Evolutionary conservation across 495 filamentous ascomycete genomes (phyloP).

Genomic region (Friedmanniomyces endolithicus): DNA sequence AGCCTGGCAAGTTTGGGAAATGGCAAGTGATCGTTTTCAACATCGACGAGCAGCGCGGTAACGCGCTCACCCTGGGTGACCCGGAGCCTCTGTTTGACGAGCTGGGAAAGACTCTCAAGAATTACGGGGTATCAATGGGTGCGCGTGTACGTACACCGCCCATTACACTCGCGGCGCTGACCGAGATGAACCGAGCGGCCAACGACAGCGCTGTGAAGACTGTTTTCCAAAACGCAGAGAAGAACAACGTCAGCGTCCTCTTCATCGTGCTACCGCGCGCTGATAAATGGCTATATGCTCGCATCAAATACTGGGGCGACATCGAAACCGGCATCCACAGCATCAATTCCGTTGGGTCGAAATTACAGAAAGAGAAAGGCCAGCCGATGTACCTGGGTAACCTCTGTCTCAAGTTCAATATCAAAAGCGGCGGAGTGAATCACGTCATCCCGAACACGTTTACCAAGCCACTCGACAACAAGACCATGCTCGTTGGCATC

Average conservation of each 20-base stretch:
- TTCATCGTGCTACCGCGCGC: conserved; percentile 49
- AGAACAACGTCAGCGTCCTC: conserved; percentile 35
- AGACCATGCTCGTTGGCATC: conserved; percentile 75
- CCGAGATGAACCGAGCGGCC: not conserved
- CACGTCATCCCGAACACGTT: conserved; percentile 46
- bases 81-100: conserved; percentile 1
- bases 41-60: not conserved
- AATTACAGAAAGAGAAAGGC: conserved; percentile 34
- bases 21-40: conserved; percentile 18
- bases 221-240: not conserved
- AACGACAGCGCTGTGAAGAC: not conserved
- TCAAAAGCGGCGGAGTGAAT: conserved; percentile 73
- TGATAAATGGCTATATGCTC: conserved; percentile 46
- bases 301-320: conserved; percentile 57
- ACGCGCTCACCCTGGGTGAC: not conserved
- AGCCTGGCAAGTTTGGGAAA: not conserved
- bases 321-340: conserved; percentile 50
- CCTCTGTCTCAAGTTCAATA: conserved; percentile 68
- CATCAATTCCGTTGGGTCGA: conserved; percentile 45
- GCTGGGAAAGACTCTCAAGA: not conserved
- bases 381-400: conserved; percentile 55
- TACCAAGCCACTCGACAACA: conserved; percentile 37
- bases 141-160: not conserved
- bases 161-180: not conserved
- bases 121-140: conserved; percentile 16